Evolutionary conservation across 371 early-diverging fungal species (phyloP), one percentile per base, ranked within the genome.

Genomic region (Apophysomyces ossiformis): DNA sequence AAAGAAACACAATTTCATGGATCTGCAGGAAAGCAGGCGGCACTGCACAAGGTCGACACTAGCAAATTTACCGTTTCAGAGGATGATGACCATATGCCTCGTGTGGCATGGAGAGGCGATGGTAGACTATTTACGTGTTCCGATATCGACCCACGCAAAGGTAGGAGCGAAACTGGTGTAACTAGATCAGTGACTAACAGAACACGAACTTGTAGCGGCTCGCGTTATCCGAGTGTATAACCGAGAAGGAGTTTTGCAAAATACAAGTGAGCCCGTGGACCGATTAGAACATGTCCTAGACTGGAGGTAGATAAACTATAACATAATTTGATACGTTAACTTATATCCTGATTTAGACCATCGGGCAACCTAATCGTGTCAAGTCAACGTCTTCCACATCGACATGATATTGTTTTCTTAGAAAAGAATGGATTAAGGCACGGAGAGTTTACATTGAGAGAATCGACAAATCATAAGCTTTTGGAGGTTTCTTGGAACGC

Each of bases 1-100:
- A 96, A 95, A 65, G 98, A 96, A 72, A 99, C 99, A 7, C 99
- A 99, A 74, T 99, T 97, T 72, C 97, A 98, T 70, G 99, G 99
- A 44, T 87, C 89, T 15, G 93, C 81, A 35, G 96, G 96, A 61
- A 98, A 96, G 73, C 79, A 76, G 54, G 93, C 93, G 7, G 95
- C 83, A 8, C 79, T 77, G 56, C 76, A 70, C 67, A 86, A 84
- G 59, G 76, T 85, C 2, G 86, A 87, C 61, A 69, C 82, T 5
- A 77, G 77, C 12, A 73, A 75, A 72, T 83, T 81, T 57, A 81
- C 79, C 18, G 69, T 73, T n/a, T 89, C 92, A 5, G 75, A 78
- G 0, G 89, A 92, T 63, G 99, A 98, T 64, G 96, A 94, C 75
- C 54, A 65, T 1, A 63, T 61, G 1, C 87, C 93, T n/a, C 87